phyloP scores from a whole-genome alignment of 108 stramenopile species.

The Cyclotella choctawhatcheeana region DNA sequence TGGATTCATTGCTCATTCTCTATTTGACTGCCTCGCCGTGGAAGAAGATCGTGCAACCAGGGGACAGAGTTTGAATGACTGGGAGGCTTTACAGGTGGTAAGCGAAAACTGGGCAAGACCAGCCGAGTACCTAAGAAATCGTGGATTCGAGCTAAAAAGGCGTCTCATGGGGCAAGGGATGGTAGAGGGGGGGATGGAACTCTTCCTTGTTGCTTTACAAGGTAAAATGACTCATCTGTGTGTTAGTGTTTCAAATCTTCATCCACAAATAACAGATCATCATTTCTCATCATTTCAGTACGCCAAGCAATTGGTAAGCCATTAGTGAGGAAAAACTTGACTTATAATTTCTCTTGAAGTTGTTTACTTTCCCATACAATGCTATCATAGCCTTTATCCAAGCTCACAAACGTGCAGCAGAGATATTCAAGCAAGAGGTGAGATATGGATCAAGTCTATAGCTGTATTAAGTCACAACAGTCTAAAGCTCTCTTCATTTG shows the following conservation, averaged over 20 bases:
- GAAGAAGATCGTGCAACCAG: constrained; percentile 43
- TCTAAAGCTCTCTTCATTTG: not conserved
- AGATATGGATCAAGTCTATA: constrained; percentile 23
- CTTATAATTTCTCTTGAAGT: not conserved
- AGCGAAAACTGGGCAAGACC: constrained; percentile 3
- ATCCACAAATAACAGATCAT: no score
- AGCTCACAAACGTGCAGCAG: constrained; percentile 42
- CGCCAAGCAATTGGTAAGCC: constrained; percentile 11
- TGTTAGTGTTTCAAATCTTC: no score
- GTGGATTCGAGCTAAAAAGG: constrained; percentile 4
- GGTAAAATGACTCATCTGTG: no score
- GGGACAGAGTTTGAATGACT: constrained; percentile 46
- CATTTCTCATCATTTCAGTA: no score
- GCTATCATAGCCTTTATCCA: constrained; percentile 41
- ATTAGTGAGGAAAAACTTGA: not conserved
- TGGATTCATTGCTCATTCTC: constrained; percentile 49
- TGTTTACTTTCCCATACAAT: not conserved
- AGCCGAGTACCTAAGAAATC: constrained; percentile 7
- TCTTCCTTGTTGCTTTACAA: constrained; percentile 51
- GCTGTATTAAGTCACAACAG: not conserved
- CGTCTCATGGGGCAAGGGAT: constrained; percentile 1
- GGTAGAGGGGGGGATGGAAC: constrained; percentile 16
- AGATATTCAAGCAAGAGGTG: constrained; percentile 55
- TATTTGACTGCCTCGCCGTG: constrained; percentile 56
- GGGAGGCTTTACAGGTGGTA: constrained; percentile 38